Conservation (phyloP, 1,139 yeast species). For the Kodamaea arcana region DNA sequence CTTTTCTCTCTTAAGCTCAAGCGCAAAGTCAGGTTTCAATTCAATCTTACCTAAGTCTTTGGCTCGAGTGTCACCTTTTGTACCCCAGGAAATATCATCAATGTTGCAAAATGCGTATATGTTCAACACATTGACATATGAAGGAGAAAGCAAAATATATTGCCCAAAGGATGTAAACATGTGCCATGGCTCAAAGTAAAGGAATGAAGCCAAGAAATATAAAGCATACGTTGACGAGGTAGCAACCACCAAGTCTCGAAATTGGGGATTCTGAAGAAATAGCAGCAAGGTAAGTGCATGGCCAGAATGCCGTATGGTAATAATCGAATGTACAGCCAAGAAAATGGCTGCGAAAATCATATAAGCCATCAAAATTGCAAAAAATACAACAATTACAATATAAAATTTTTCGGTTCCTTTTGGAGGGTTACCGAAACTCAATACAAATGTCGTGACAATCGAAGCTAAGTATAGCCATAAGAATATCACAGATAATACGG, state of each 20-base stretch:
- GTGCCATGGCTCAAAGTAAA: constrained; percentile 50
- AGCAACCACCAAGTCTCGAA: constrained; percentile 47
- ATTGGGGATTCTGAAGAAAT: constrained; percentile 40
- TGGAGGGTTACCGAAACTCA: constrained; percentile 93
- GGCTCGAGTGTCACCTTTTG: constrained; percentile 47
- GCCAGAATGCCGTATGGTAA: constrained; percentile 27
- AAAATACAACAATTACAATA: constrained; percentile 77
- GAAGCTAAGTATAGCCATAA: constrained; percentile 88
- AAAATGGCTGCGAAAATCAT: constrained; percentile 66
- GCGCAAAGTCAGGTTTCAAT: constrained; percentile 61
- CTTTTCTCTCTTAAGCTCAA: constrained; percentile 67
- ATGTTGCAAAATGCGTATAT: constrained; percentile 50
- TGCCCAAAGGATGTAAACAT: constrained; percentile 48
- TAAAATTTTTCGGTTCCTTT: constrained; percentile 85
- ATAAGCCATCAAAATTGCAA: constrained; percentile 88
- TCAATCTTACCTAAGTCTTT: constrained; percentile 51
- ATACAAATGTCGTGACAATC: constrained; percentile 82
- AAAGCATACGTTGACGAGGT: constrained; percentile 45
- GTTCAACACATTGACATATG: constrained; percentile 45
- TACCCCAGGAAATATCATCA: constrained; percentile 51
- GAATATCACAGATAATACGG: constrained; percentile 72
- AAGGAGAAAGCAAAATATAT: constrained; percentile 44
- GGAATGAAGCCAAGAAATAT: constrained; percentile 43
- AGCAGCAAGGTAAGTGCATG: constrained; percentile 34
- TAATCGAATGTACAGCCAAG: constrained; percentile 45